Evolutionary conservation across 805 yeast species (phyloP).

Genomic region (Suhomyces vadensis): DNA sequence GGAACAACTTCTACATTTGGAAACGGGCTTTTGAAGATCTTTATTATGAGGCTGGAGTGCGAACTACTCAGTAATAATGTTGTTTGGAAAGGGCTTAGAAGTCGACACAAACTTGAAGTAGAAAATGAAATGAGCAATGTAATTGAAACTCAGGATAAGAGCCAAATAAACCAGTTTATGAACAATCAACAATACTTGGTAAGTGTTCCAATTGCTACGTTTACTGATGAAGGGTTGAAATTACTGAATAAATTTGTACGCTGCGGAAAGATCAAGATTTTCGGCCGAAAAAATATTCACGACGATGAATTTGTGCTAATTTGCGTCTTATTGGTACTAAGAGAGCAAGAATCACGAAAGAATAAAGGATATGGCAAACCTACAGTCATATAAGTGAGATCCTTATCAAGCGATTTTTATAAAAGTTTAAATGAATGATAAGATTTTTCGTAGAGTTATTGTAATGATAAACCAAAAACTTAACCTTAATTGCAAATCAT

Average conservation of each 20-base stretch:
- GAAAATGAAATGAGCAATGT: conserved; percentile 20
- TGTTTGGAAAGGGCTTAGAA: conserved; percentile 9
- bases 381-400: neutral
- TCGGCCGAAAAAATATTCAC: conserved; percentile 12
- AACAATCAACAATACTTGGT: conserved; percentile 19
- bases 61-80: conserved; percentile 24
- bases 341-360: conserved; percentile 36
- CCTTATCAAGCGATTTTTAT: no score
- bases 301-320: conserved; percentile 24
- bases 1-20: conserved; percentile 39
- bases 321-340: conserved; percentile 27
- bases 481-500: no score
- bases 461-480: no score
- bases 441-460: no score
- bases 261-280: conserved; percentile 25
- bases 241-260: conserved; percentile 19
- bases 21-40: conserved; percentile 27
- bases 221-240: conserved; percentile 26
- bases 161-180: conserved; percentile 20
- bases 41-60: conserved; percentile 19
- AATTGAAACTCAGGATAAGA: conserved; percentile 23
- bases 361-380: conserved; percentile 26
- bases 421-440: no score
- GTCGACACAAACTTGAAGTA: conserved; percentile 11
- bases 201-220: conserved; percentile 31